Conservation (phyloP, 495 filamentous ascomycete species). For the Penicillium chermesinum region DNA sequence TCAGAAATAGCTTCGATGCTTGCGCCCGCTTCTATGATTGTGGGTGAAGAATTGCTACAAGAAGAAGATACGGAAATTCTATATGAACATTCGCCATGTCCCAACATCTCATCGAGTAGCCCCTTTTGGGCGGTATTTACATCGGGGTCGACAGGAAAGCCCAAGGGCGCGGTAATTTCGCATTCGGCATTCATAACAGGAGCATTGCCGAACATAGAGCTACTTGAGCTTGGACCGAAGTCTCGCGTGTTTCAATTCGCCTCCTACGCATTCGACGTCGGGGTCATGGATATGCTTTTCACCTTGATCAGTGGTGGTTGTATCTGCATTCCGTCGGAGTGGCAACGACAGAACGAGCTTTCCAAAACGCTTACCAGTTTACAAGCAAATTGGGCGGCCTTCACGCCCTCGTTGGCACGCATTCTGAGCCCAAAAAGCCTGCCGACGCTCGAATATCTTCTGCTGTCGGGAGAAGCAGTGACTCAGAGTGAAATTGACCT, state of each 20-base stretch:
- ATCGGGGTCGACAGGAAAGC: constrained; percentile 6
- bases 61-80: too few species aligned
- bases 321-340: neutral
- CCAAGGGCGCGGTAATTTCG: neutral
- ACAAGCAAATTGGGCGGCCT: neutral
- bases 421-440: neutral
- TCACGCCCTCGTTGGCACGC: constrained; percentile 1
- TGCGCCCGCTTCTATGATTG: neutral
- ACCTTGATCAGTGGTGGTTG: constrained; percentile 2
- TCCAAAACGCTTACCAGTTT: neutral
- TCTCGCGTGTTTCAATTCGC: constrained; percentile 14
- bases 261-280: constrained; percentile 10
- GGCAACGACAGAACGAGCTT: neutral
- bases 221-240: neutral
- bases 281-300: neutral
- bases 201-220: too few species aligned
- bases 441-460: neutral
- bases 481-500: neutral
- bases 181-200: neutral
- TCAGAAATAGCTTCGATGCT: neutral
- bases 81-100: neutral
- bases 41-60: neutral
- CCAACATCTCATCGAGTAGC: neutral
- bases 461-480: neutral
- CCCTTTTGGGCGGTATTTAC: constrained; percentile 4